Base-by-base conservation (phyloP, 1,284 basidiomycete species). In the Pseudozyma sp. region DNA sequence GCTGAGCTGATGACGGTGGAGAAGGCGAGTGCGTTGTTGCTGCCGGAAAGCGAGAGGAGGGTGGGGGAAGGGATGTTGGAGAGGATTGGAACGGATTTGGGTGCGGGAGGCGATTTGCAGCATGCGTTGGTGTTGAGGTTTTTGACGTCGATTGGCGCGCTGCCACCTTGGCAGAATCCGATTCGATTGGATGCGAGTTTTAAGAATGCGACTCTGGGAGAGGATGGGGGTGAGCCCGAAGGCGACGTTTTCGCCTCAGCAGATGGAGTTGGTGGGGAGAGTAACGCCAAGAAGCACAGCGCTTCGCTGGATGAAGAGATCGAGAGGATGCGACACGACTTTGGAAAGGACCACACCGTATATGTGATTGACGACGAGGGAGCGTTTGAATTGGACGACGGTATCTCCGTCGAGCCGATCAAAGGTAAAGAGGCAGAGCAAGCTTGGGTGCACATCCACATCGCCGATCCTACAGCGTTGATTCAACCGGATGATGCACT, bases 361-460 rank as follows among this genome's bases (percentile, higher is more conserved):
- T 98, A 92, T 85, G 92, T 97, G 18, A 92, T 99, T 59, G 97
- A 99, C 83, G 93, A 95, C 76, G 82, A 87, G 0, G 84, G 80
- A 6, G 95, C 97, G 0, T 87, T 92, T 77, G 97, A 99, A 85
- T 89, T 99, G 34, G 97, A 99, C 80, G 97, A 99, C 84, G 97
- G 94, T 1, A 83, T 99, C 39, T 96, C 95, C 0, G 83, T 98
- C 51, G 78, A 81, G 59, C 51, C 52, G 5, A 49, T 92, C 72
- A 76, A 86, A 1, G 87, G 90, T 19, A 3, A 54, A 4, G 64
- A 74, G 25, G 25, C 25, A 13, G 66, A 69, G 0, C 48, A 62
- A 80, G 87, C 70, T 55, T 99, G 97, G 97, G 81, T 97, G 14
- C 96, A 98, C 79, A 88, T 92, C 18, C 96, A 99, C 83, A 89